phyloP scores from a whole-genome alignment of 2,329 filamentous ascomycete genomes.

The Whalleya microplaca region DNA sequence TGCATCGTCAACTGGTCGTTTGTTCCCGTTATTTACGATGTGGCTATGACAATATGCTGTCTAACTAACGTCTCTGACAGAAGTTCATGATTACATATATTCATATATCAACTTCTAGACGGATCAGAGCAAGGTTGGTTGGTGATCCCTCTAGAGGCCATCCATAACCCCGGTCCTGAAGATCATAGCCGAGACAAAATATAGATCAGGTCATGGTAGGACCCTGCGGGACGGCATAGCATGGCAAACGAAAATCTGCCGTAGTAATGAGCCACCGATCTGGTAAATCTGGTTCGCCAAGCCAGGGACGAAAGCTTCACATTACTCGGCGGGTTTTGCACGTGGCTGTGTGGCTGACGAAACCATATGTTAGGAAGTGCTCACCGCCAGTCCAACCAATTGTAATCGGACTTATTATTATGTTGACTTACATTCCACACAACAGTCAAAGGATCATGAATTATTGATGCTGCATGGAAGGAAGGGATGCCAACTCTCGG shows the following conservation, averaged over 20 bases:
- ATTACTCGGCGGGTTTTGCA: too few species aligned
- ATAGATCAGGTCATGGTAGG: background rate
- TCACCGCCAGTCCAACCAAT: background rate
- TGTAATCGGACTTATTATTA: background rate
- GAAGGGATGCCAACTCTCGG: background rate
- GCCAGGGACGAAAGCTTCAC: background rate
- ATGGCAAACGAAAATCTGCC: background rate
- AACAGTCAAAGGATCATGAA: background rate
- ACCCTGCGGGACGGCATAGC: background rate
- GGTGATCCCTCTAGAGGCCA: background rate
- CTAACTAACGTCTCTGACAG: background rate
- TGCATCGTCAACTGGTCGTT: background rate
- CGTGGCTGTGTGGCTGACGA: too few species aligned
- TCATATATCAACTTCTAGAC: background rate
- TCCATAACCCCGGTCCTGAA: background rate
- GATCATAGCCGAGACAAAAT: background rate
- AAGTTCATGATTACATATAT: too few species aligned
- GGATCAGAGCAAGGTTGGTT: background rate
- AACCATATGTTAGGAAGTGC: background rate
- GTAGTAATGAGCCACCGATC: constrained; percentile 1
- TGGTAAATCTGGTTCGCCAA: background rate
- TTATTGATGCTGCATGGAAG: background rate
- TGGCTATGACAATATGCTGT: background rate
- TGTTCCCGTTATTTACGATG: background rate
- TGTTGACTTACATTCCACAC: background rate